Evolutionary conservation across 2,329 filamentous ascomycete genomes (phyloP).

Genomic region (Aspergillus pseudoviridinutans): DNA sequence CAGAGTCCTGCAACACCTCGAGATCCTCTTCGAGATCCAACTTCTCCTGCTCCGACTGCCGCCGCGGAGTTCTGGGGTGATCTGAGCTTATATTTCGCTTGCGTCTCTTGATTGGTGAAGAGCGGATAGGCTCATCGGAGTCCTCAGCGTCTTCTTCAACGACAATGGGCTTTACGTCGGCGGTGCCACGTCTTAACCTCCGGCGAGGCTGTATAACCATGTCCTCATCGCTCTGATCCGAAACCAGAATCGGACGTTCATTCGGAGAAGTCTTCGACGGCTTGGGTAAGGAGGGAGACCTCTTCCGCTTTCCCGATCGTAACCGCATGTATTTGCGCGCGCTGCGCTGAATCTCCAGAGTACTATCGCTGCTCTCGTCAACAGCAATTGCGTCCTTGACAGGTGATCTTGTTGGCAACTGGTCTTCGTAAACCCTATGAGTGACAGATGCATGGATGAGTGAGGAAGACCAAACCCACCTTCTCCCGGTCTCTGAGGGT

Average conservation of each 20-base stretch:
- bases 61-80: constrained; percentile 21
- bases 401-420: not conserved
- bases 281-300: constrained; percentile 7
- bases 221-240: constrained; percentile 27
- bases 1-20: constrained; percentile 42
- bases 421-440: not conserved
- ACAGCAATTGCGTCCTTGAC: not conserved
- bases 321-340: constrained; percentile 9
- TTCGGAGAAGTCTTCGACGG: not conserved
- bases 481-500: not conserved
- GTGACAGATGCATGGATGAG: not conserved
- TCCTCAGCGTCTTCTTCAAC: constrained; percentile 28
- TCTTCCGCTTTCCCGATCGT: constrained; percentile 14
- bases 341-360: constrained; percentile 11
- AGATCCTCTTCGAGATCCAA: constrained; percentile 45
- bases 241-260: constrained; percentile 1
- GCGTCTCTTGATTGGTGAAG: constrained; percentile 27
- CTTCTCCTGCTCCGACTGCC: constrained; percentile 27
- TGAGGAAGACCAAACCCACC: not conserved
- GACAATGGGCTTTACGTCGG: constrained; percentile 21
- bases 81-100: constrained; percentile 12
- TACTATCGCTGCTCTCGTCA: constrained; percentile 14
- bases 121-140: constrained; percentile 19
- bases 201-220: constrained; percentile 20
- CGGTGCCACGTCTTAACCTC: constrained; percentile 28